Percentiles rank a stretch among this genome's conserved stretches.
Conservation (phyloP, 257 asterid genomes). For the Solanum lignicaule region DNA sequence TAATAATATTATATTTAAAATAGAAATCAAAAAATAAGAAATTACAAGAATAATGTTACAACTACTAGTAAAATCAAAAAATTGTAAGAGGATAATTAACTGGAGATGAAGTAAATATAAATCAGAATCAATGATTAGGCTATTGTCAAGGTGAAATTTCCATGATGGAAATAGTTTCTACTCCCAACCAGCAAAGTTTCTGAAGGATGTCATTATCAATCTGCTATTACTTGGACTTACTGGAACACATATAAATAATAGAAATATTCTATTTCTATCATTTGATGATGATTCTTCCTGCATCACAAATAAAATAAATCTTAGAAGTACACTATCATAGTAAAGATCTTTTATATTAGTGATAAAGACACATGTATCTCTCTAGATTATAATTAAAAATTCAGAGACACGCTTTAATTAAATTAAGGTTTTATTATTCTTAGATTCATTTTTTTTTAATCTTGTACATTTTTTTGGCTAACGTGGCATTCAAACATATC, state of each 20-base stretch:
- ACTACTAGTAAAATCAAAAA: too few relatives aligned
- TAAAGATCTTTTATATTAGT: too few relatives aligned
- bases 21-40: too few relatives aligned
- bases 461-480: too few relatives aligned
- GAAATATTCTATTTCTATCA: slow-evolving; percentile 16
- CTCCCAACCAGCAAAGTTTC: slow-evolving; percentile 57
- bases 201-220: slow-evolving; percentile 42
- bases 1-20: too few relatives aligned
- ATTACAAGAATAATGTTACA: too few relatives aligned
- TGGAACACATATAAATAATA: slow-evolving; percentile 63
- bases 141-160: slow-evolving; percentile 44
- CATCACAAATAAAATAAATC: background rate
- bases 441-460: too few relatives aligned
- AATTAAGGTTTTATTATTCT: too few relatives aligned
- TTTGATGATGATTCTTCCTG: slow-evolving; percentile 26
- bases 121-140: slow-evolving; percentile 71
- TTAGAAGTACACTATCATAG: too few relatives aligned
- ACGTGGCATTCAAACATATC: too few relatives aligned
- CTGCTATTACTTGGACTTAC: slow-evolving; percentile 75
- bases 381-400: accelerated
- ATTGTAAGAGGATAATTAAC: slow-evolving; percentile 8
- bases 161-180: slow-evolving; percentile 56
- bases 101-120: slow-evolving; percentile 60
- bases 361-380: too few relatives aligned
- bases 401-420: too few relatives aligned